These are phyloP conservation scores for Brassica balearica DNA, from an alignment of 441 rosid genomes.

Conservation along the genomic window DNA sequence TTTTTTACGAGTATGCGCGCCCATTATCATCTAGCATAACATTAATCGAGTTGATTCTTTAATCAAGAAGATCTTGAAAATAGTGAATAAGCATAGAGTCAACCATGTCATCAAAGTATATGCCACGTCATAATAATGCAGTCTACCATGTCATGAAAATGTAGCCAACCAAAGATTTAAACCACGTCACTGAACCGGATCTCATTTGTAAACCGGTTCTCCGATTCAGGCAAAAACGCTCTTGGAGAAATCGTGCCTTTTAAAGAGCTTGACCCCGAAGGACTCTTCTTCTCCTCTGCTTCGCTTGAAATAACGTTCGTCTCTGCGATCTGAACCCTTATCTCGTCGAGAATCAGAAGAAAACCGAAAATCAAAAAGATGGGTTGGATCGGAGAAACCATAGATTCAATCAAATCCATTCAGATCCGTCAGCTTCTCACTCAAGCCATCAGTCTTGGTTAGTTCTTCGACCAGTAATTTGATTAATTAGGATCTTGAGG, in stretches of 20 bases:
- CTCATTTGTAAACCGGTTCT: slow-evolving; percentile 31
- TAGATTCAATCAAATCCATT: slow-evolving; percentile 70
- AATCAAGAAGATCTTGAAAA: too few relatives aligned
- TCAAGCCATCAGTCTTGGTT: slow-evolving; percentile 83
- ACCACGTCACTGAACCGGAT: slow-evolving; percentile 40
- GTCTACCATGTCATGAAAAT: slow-evolving; percentile 32
- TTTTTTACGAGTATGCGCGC: too few relatives aligned
- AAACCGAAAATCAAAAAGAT: slow-evolving; percentile 39
- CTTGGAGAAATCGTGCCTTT: slow-evolving; percentile 14
- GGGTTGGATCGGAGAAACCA: slow-evolving; percentile 78
- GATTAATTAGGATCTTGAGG: neutral
- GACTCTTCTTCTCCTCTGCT: slow-evolving; percentile 15
- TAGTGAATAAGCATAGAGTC: too few relatives aligned
- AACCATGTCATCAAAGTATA: neutral
- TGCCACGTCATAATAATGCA: slow-evolving; percentile 24
- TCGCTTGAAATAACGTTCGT: slow-evolving; percentile 14
- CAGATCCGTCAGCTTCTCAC: slow-evolving; percentile 82
- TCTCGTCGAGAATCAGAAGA: neutral
- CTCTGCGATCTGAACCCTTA: slow-evolving; percentile 30
- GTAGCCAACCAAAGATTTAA: slow-evolving; percentile 6
- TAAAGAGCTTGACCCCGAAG: neutral
- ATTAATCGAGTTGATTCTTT: too few relatives aligned
- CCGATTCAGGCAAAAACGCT: slow-evolving; percentile 15
- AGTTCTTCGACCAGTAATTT: slow-evolving; percentile 28
- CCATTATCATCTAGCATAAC: too few relatives aligned